phyloP scores from a whole-genome alignment of 352 stramenopile species.

The Globisporangium polare region DNA sequence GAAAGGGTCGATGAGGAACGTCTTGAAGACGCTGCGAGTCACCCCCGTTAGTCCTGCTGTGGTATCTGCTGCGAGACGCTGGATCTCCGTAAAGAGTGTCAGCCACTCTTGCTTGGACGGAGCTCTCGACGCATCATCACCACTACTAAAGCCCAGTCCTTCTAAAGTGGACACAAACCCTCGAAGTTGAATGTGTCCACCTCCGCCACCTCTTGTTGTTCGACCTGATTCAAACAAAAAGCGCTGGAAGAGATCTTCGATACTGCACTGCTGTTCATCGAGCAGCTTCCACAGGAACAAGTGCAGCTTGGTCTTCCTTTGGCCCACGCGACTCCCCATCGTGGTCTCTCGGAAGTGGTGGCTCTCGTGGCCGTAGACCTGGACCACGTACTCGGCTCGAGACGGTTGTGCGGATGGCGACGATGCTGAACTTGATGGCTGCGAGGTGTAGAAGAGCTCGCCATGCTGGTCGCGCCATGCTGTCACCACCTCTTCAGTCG shows the following conservation, averaged over 20 bases:
- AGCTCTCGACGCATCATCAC: background rate
- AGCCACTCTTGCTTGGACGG: slow-evolving; percentile 38
- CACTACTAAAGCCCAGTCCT: slow-evolving; percentile 16
- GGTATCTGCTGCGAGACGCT: slow-evolving; percentile 16
- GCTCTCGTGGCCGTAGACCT: slow-evolving; percentile 28
- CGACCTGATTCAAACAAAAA: background rate
- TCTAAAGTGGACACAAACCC: slow-evolving; percentile 17
- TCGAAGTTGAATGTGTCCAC: slow-evolving; percentile 4
- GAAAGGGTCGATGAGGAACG: slow-evolving; percentile 36
- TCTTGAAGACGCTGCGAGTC: slow-evolving; percentile 18
- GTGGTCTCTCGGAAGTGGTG: slow-evolving; percentile 30
- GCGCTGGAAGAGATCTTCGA: slow-evolving; percentile 22
- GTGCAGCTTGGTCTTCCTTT: slow-evolving; percentile 22
- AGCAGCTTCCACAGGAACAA: slow-evolving; percentile 25
- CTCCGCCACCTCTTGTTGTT: background rate
- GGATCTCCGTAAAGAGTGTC: slow-evolving; percentile 29
- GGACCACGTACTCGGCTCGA: background rate
- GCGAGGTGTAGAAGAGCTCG: slow-evolving; percentile 27
- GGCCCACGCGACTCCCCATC: slow-evolving; percentile 18
- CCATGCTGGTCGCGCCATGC: slow-evolving; percentile 26
- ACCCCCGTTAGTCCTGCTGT: background rate
- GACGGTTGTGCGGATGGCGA: slow-evolving; percentile 3
- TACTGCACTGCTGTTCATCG: slow-evolving; percentile 7
- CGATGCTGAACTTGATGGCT: slow-evolving; percentile 9
- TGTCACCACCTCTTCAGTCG: slow-evolving; percentile 2